Conservation (phyloP, 495 filamentous ascomycete genomes). For the Penicillium antarcticum region DNA sequence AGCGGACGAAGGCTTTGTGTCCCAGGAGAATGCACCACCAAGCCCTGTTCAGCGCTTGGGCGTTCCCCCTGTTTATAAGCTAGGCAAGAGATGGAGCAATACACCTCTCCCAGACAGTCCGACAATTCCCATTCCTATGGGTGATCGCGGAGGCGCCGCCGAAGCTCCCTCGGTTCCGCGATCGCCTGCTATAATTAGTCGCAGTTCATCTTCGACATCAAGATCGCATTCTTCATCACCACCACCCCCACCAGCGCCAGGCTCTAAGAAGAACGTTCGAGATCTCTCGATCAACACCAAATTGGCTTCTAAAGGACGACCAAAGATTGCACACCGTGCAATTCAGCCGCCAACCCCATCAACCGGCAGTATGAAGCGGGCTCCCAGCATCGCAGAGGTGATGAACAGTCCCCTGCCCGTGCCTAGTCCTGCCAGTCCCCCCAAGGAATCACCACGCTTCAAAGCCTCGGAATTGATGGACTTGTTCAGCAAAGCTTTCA, state of each 20-base stretch:
- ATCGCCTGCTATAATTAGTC: conserved; percentile 9
- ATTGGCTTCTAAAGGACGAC: conserved; percentile 28
- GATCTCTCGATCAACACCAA: conserved; percentile 45
- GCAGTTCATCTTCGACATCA: conserved; percentile 11
- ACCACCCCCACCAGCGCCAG: conserved; percentile 12
- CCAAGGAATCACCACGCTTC: conserved; percentile 22
- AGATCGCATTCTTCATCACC: conserved; percentile 15
- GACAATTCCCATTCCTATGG: conserved; percentile 28
- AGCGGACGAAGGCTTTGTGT: conserved; percentile 13
- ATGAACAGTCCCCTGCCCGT: conserved; percentile 40
- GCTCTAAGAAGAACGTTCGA: conserved; percentile 37
- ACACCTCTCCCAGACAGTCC: conserved; percentile 42
- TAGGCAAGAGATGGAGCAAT: conserved; percentile 35
- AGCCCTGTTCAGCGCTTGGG: conserved; percentile 25
- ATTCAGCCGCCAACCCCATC: conserved; percentile 44
- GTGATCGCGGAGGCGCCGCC: conserved; percentile 2
- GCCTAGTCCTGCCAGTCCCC: conserved; percentile 15
- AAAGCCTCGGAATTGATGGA: conserved; percentile 44
- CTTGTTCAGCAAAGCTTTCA: conserved; percentile 39
- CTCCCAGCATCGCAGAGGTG: conserved; percentile 44
- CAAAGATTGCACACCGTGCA: conserved; percentile 37
- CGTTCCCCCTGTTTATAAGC: conserved; percentile 37
- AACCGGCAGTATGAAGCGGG: conserved; percentile 19
- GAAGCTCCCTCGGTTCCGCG: conserved; percentile 4
- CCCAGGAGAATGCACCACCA: conserved; percentile 10